Evolutionary conservation across 176 grass and related monocot genomes (phyloP).

Genomic region (Carex pumila): DNA sequence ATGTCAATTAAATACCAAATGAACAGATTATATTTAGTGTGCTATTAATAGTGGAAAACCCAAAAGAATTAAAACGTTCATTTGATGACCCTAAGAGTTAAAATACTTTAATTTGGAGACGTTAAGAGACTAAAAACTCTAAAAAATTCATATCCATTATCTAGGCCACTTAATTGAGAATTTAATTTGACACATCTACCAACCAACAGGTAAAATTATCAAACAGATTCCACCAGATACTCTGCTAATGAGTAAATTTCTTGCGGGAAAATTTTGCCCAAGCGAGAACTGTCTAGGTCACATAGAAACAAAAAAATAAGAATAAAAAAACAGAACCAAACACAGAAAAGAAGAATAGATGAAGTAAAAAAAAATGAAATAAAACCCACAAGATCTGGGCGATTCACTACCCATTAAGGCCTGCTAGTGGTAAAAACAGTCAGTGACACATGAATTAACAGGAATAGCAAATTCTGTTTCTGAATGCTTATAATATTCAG

Average conservation of each 20-base stretch:
- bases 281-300: neutral
- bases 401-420: neutral
- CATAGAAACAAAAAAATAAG: neutral
- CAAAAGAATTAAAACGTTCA: too few species aligned
- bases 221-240: neutral
- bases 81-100: too few species aligned
- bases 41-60: too few species aligned
- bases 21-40: too few species aligned
- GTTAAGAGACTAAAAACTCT: too few species aligned
- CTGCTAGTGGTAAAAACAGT: neutral
- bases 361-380: neutral
- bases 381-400: neutral
- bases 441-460: neutral
- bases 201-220: neutral
- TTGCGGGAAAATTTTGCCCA: neutral
- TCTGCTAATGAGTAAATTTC: too few species aligned
- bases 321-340: neutral
- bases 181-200: neutral
- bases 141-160: too few species aligned
- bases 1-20: too few species aligned
- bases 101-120: too few species aligned
- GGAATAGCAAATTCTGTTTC: neutral
- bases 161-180: too few species aligned
- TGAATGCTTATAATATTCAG: neutral
- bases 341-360: neutral